phyloP scores from a whole-genome alignment of 768 basidiomycete species.

The Lepiota brunneoincarnata region DNA sequence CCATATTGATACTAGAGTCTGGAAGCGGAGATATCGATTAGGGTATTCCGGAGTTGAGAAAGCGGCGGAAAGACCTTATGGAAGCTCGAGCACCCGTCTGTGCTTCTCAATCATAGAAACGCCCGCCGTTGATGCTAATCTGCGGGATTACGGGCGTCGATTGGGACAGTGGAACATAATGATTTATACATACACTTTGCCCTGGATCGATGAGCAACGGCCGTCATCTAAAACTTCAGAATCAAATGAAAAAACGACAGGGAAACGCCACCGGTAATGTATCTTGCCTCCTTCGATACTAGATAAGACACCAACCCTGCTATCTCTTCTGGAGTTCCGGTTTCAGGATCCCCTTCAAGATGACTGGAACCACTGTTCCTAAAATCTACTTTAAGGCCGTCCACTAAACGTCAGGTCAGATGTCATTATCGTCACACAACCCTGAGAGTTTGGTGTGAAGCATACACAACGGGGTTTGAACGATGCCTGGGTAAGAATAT shows the following conservation, averaged over 20 bases:
- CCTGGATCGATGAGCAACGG: background rate
- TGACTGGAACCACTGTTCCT: background rate
- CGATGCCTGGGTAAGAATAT: background rate
- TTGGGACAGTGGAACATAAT: background rate
- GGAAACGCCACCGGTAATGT: slow-evolving; percentile 16
- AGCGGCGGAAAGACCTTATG: slow-evolving; percentile 3
- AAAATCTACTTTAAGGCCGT: background rate
- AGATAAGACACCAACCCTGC: slow-evolving; percentile 20
- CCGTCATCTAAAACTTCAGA: background rate
- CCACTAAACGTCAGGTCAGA: background rate
- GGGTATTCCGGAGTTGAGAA: background rate
- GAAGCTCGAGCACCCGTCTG: background rate
- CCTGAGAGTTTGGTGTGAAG: background rate
- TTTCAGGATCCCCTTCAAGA: background rate
- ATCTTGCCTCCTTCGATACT: slow-evolving; percentile 18
- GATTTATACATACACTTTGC: background rate
- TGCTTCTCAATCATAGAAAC: slow-evolving; percentile 9
- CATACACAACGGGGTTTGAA: slow-evolving; percentile 6
- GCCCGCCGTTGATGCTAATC: slow-evolving; percentile 12
- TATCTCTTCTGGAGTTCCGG: slow-evolving; percentile 14
- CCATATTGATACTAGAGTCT: too few species aligned
- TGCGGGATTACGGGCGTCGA: background rate
- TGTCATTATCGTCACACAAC: too few species aligned
- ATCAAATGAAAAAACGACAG: background rate
- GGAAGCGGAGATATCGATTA: background rate